Evolutionary conservation across 106 monocot species (phyloP), one percentile per base, ranked within the genome.

Genomic region (Gastrodia elata): DNA sequence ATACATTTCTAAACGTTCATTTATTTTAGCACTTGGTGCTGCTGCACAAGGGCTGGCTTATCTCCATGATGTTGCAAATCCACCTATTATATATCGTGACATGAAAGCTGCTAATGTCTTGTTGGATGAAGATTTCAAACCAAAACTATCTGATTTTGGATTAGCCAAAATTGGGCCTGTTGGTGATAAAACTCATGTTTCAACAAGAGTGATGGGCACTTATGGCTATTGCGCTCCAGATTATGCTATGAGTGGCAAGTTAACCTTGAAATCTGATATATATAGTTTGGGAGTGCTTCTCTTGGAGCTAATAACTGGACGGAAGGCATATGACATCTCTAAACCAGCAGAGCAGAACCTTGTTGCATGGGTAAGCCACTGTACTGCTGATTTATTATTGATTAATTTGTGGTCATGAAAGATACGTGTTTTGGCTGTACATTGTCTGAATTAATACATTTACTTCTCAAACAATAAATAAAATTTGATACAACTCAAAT

Each of bases 211-310:
- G 57, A 89, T 89, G 89, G 89, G 89, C 13, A 89, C 89, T 20
- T 89, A 89, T 77, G 89, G 89, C 40, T 89, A 89, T 65, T 86
- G 86, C 75, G 89, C 86, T 57, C 89, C 89, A 68, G 89, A 89
- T 77, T 89, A 89, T 80, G 89, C 84, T 9, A 65, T 82, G 81
- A 86, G 83, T 24, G 89, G 89, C 38, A 86, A 86, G 82, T 79
- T 89, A 20, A 89, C 89, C 37, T 27, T 81, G 26, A 89, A 89
- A 42, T 89, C 86, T 46, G 89, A 89, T 70, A 76, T 86, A 48
- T 89, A 86, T 77, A 89, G 89, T 65, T 89, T 89, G 38, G 89
- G 89, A 7, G 86, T 89, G 56, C 78, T 89, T 39, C 74, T 89
- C 26, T 65, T 89, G 68, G 89, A 89, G 72, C 71, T 89, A 65